Conservation (phyloP, 2,329 filamentous ascomycete genomes). For the Cordyceps pruinosa region DNA sequence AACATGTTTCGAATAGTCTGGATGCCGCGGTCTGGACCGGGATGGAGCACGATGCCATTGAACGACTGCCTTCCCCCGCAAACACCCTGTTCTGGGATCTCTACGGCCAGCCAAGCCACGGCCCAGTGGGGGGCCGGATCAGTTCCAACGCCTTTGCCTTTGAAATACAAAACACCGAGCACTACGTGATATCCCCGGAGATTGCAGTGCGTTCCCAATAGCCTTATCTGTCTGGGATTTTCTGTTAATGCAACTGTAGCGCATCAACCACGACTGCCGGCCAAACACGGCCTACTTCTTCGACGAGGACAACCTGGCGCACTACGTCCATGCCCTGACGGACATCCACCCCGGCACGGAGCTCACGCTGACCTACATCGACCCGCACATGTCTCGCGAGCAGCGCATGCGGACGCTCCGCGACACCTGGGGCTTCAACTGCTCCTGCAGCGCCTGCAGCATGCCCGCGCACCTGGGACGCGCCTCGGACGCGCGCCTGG, state of each 20-base stretch:
- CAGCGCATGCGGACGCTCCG: not conserved
- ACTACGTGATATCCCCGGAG: not conserved
- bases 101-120: not conserved
- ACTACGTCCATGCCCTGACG: not conserved
- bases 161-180: not conserved
- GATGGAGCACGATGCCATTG: not conserved
- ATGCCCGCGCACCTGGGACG: not conserved
- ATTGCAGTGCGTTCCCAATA: not conserved
- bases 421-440: not conserved
- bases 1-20: not conserved
- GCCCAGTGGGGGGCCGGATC: not conserved
- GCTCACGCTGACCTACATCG: not conserved
- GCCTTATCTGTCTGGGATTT: not conserved
- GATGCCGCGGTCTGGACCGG: not conserved
- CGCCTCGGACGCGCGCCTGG: not conserved
- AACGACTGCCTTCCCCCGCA: not conserved
- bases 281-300: not conserved
- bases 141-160: not conserved
- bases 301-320: not conserved
- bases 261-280: not conserved
- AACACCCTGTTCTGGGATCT: not conserved
- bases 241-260: not conserved
- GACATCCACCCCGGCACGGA: not conserved
- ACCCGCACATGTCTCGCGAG: not conserved
- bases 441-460: not conserved